Evolutionary conservation across 163 green algal genomes (phyloP).

Genomic region (Trebouxia gelatinosa): DNA sequence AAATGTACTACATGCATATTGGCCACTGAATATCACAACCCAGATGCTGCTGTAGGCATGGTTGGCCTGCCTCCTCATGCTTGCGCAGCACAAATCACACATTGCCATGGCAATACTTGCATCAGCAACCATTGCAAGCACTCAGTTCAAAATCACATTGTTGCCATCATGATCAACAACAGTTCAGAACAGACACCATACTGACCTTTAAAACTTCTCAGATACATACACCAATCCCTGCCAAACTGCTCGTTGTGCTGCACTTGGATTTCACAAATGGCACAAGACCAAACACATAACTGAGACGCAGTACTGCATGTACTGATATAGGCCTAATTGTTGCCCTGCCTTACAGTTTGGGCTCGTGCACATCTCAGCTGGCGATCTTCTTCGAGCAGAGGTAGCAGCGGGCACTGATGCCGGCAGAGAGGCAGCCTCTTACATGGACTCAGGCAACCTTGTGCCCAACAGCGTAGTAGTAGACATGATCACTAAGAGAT

Average conservation of each 20-base stretch:
- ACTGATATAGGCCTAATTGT: background rate
- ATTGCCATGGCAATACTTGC: too few species aligned
- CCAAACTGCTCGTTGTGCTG: background rate
- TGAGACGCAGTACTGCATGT: background rate
- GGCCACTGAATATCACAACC: too few species aligned
- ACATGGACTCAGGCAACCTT: constrained; percentile 92
- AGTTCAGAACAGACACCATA: background rate
- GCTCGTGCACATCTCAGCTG: constrained; percentile 95
- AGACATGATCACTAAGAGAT: constrained; percentile 76
- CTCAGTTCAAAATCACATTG: too few species aligned
- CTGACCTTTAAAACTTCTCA: background rate
- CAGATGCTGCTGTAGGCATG: too few species aligned
- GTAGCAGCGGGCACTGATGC: constrained; percentile 83
- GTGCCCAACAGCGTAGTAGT: constrained; percentile 92
- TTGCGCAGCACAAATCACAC: too few species aligned
- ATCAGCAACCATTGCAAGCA: too few species aligned
- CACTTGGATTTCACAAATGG: too few species aligned
- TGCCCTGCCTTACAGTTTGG: constrained; percentile 71
- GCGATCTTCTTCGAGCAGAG: constrained; percentile 95
- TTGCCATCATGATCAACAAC: too few species aligned
- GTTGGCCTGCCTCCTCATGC: too few species aligned
- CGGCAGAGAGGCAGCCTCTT: constrained; percentile 84
- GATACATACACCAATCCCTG: background rate
- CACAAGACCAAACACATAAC: background rate
- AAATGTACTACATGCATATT: too few species aligned